Base-by-base conservation (phyloP, 1,139 yeast species). In the Chernovozyma aurita region DNA sequence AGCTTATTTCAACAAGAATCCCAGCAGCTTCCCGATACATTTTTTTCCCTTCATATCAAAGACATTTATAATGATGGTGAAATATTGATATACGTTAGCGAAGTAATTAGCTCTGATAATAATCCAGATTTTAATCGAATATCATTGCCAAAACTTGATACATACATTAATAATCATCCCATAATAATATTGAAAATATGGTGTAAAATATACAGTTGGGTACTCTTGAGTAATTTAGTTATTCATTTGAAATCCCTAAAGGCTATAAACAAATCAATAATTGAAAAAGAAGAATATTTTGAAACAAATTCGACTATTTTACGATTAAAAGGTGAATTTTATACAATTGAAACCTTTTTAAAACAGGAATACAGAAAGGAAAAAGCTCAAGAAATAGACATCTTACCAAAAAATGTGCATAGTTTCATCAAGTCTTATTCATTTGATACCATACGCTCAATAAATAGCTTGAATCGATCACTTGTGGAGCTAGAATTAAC, bases 11-110 rank as follows among this genome's bases (percentile, higher is more conserved):
- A 20, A 20, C 22, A 20, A 20, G 22, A 20, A 7, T 20, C 9
- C 9, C 22, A 20, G 22, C 46, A 40, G 18, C 40, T 63, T 36
- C 33, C 63, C 3, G 65, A 60, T 32, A 47, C 60, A 3, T 64
- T 63, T 39, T 46, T 56, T 37, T 49, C 59, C 3, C 38, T 65
- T 13, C 65, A 63, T 38, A 40, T 53, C 18, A 39, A 6, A 13
- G 28, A 26, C 12, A 16, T 9, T 18, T 24, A 16, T 20, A 32
- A 26, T 4, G 37, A 37, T 4, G 40, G 38, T 9, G 49, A 47
- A 7, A 41, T 43, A 29, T 40, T 63, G 28, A 33, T 66, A 3
- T 65, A 66, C 42, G 50, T 69, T n/a, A 66, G 73, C 43, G 73
- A 65, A 38, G 51, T 63, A 6, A 44, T 52, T 0, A 33, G 32